phyloP scores from a whole-genome alignment of 768 basidiomycete genomes.

The Leccinum fibrillosum region DNA sequence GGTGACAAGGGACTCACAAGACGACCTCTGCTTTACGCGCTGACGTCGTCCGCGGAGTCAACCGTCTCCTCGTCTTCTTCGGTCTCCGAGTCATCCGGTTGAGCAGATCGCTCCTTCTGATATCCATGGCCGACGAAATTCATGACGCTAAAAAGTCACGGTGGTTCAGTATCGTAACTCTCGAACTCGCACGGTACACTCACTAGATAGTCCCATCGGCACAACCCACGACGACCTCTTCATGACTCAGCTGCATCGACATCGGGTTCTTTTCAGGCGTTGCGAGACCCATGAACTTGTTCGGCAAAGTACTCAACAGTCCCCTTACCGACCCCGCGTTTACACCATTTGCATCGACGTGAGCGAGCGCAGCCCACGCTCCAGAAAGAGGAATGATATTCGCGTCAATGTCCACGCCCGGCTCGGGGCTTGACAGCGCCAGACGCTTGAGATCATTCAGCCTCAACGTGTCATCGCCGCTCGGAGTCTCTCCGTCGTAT shows the following conservation, averaged over 20 bases:
- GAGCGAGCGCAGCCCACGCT: conserved; percentile 70
- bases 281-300: conserved; percentile 73
- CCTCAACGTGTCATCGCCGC: not conserved
- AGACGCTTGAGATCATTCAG: conserved; percentile 11
- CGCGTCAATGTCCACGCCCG: conserved; percentile 59
- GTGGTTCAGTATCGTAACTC: conserved; percentile 9
- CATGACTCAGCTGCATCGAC: conserved; percentile 90
- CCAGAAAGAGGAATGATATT: conserved; percentile 67
- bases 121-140: conserved; percentile 60
- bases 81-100: not conserved
- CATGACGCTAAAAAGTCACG: conserved; percentile 44
- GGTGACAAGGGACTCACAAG: not conserved
- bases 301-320: conserved; percentile 57
- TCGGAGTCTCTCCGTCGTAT: conserved; percentile 7
- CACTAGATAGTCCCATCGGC: conserved; percentile 91
- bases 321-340: conserved; percentile 45
- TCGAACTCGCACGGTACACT: conserved; percentile 28
- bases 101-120: conserved; percentile 29
- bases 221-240: conserved; percentile 89
- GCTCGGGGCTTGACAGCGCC: conserved; percentile 18
- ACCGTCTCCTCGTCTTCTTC: conserved; percentile 12
- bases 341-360: conserved; percentile 31
- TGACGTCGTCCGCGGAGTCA: conserved; percentile 16
- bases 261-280: conserved; percentile 92
- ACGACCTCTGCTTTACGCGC: conserved; percentile 2